Conservation (phyloP, 352 stramenopile species). For the Phytopythium aichiense region DNA sequence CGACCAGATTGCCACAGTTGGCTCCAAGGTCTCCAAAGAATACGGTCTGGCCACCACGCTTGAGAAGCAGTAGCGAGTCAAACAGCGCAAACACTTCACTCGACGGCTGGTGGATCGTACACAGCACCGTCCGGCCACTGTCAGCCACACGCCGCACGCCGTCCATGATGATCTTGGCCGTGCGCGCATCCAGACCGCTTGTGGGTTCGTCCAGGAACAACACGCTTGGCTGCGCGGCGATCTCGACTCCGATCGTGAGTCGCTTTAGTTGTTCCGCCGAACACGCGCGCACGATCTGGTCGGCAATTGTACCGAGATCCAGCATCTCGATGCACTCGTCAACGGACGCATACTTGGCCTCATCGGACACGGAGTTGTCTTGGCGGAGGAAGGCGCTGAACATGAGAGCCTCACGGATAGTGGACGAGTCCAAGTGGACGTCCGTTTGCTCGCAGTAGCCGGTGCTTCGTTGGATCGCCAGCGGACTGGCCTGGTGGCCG, state of each 20-base stretch:
- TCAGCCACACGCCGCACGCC: conserved; percentile 36
- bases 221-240: conserved; percentile 66
- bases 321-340: conserved; percentile 32
- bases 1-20: not conserved
- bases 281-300: conserved; percentile 23
- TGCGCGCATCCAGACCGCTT: conserved; percentile 67
- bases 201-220: conserved; percentile 72
- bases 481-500: conserved; percentile 16
- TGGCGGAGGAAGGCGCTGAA: conserved; percentile 81
- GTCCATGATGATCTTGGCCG: conserved; percentile 63
- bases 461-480: conserved; percentile 21
- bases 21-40: conserved; percentile 24
- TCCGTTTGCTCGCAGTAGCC: conserved; percentile 79
- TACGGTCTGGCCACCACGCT: conserved; percentile 20
- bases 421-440: conserved; percentile 77
- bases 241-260: conserved; percentile 32
- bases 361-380: conserved; percentile 14
- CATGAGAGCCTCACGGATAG: conserved; percentile 80
- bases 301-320: conserved; percentile 17
- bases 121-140: conserved; percentile 1
- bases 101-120: conserved; percentile 8
- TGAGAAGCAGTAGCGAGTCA: conserved; percentile 59
- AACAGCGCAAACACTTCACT: conserved; percentile 74
- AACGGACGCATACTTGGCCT: conserved; percentile 20
- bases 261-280: conserved; percentile 34